Percentiles rank a stretch among this genome's conserved stretches.
Conservation (phyloP, 768 basidiomycete genomes). For the Clavulina sp. region DNA sequence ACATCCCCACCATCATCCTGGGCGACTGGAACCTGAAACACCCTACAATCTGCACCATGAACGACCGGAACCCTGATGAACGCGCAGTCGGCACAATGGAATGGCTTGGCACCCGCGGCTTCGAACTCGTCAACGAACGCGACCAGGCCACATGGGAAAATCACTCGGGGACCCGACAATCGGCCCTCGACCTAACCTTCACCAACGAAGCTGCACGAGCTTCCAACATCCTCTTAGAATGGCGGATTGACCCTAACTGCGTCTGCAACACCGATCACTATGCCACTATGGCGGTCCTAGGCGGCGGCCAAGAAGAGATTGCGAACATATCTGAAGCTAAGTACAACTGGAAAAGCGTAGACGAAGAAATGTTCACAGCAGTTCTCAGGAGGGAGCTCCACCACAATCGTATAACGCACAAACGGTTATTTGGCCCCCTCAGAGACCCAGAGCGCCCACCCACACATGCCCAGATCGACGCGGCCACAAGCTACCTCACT, state of each 20-base stretch:
- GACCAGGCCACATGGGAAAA: conserved; percentile 3
- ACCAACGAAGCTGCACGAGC: conserved; percentile 1
- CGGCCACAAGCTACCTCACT: not conserved
- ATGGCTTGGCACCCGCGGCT: conserved; percentile 1
- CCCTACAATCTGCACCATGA: not conserved
- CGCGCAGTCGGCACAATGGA: not conserved
- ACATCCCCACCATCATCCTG: conserved; percentile 3
- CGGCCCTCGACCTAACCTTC: conserved; percentile 7
- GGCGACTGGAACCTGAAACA: conserved; percentile 8
- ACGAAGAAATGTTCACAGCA: conserved; percentile 1
- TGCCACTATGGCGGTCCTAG: not conserved
- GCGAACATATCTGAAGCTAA: not conserved
- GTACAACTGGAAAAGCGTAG: conserved; percentile 2
- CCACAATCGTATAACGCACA: not conserved
- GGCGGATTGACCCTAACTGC: conserved; percentile 1
- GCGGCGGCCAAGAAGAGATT: not conserved
- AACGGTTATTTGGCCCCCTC: not conserved
- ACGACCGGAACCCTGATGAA: not conserved
- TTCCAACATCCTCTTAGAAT: not conserved
- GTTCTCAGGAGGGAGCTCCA: not conserved
- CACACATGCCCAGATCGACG: not conserved
- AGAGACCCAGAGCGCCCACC: not conserved
- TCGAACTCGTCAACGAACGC: conserved; percentile 3
- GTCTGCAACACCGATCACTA: conserved; percentile 2
- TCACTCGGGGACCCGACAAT: not conserved